Percentiles rank a stretch among this genome's conserved stretches.
phyloP scores from a whole-genome alignment of 176 grass and related monocot genomes.

The Oryza meridionalis region DNA sequence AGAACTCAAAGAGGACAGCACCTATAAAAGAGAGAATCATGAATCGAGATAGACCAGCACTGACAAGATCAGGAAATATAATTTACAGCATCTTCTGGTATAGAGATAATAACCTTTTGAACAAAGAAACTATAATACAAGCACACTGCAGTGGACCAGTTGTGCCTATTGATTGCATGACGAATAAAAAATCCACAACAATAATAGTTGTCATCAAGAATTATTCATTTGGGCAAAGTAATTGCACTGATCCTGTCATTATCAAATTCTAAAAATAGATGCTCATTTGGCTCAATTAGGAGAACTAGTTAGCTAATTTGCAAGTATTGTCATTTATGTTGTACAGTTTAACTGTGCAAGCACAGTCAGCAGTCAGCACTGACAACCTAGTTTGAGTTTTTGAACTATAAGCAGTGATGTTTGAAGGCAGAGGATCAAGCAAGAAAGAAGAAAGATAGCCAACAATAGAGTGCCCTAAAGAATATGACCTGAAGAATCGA shows the following conservation, averaged over 20 bases:
- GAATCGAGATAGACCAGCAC: slow-evolving; percentile 31
- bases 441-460: slow-evolving; percentile 34
- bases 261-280: slow-evolving; percentile 2
- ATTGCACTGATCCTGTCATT: slow-evolving; percentile 14
- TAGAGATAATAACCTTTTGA: slow-evolving; percentile 23
- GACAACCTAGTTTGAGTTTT: slow-evolving; percentile 9
- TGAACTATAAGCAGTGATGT: slow-evolving; percentile 21
- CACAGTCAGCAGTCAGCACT: slow-evolving; percentile 29
- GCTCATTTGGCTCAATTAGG: background rate
- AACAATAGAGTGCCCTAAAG: slow-evolving; percentile 16
- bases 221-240: slow-evolving; percentile 5
- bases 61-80: slow-evolving; percentile 23
- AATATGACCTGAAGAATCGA: slow-evolving; percentile 83
- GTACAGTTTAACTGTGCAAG: slow-evolving; percentile 2
- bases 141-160: slow-evolving; percentile 19
- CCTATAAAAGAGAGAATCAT: slow-evolving; percentile 56
- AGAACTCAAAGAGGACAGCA: slow-evolving; percentile 78
- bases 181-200: slow-evolving; percentile 25
- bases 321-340: slow-evolving; percentile 23
- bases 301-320: background rate
- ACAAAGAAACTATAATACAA: slow-evolving; percentile 23
- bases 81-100: slow-evolving; percentile 23
- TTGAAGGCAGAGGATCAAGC: slow-evolving; percentile 8
- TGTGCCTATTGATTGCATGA: slow-evolving; percentile 33
- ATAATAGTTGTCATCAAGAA: background rate